Evolutionary conservation across 164 flowering plant species (phyloP).

Genomic region (Taxillus chinensis): DNA sequence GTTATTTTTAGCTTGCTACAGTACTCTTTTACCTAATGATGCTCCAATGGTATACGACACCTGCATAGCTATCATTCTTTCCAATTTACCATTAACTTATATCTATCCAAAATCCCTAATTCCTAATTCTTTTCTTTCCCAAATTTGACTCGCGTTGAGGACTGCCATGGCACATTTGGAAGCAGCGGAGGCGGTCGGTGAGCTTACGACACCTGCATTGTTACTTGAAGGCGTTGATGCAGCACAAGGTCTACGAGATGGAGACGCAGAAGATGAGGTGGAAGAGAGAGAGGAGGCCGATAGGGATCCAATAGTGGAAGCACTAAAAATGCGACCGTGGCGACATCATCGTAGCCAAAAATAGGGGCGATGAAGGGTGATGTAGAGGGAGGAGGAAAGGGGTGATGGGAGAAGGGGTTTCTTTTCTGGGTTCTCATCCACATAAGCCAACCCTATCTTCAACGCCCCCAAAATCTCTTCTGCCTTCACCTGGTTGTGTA

Average conservation of each 20-base stretch:
- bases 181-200: slow-evolving; percentile 61
- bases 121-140: too few species aligned
- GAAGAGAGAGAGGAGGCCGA: slow-evolving; percentile 56
- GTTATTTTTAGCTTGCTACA: too few species aligned
- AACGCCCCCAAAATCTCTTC: too few species aligned
- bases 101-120: too few species aligned
- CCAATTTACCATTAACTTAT: too few species aligned
- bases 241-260: slow-evolving; percentile 79
- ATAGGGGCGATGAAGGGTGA: slow-evolving; percentile 50
- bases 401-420: too few species aligned
- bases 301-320: slow-evolving; percentile 86
- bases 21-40: too few species aligned
- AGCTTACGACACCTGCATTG: slow-evolving; percentile 91
- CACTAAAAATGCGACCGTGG: slow-evolving; percentile 51
- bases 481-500: too few species aligned
- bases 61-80: too few species aligned
- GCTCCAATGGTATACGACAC: too few species aligned
- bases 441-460: too few species aligned
- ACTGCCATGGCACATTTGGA: slow-evolving; percentile 31
- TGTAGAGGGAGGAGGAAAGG: slow-evolving; percentile 70
- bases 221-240: slow-evolving; percentile 96
- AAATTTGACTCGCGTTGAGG: slow-evolving; percentile 14
- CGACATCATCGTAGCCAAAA: slow-evolving; percentile 39
- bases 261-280: slow-evolving; percentile 83
- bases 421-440: too few species aligned